Percentiles rank a stretch among this genome's conserved stretches.
Evolutionary conservation across 176 grass and related monocot genomes (phyloP).

Genomic region (Otatea glauca): DNA sequence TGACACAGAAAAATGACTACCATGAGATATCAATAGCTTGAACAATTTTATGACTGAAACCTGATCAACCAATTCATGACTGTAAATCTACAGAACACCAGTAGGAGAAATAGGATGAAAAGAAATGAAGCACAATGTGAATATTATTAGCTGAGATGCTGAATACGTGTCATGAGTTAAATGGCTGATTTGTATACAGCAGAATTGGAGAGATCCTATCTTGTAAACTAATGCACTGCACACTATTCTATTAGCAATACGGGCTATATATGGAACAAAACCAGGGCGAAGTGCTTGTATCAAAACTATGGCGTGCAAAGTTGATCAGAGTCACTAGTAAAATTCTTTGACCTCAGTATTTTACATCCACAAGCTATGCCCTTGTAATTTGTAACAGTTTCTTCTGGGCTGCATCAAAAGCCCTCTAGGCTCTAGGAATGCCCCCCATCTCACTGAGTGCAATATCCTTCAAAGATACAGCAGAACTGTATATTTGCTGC

Average conservation of each 20-base stretch:
- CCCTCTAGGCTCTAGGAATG: background rate
- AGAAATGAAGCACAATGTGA: background rate
- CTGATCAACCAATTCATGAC: background rate
- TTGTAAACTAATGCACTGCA: slow-evolving; percentile 27
- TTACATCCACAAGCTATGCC: slow-evolving; percentile 40
- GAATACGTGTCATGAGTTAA: background rate
- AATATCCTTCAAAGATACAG: background rate
- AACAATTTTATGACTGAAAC: slow-evolving; percentile 23
- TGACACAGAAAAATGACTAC: background rate
- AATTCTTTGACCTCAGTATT: slow-evolving; percentile 28
- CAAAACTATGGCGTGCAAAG: background rate
- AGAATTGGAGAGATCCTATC: background rate
- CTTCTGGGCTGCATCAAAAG: slow-evolving; percentile 15
- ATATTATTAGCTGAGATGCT: background rate
- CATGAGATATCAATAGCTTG: background rate
- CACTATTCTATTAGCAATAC: slow-evolving; percentile 22
- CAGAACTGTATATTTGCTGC: slow-evolving; percentile 29
- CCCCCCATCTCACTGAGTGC: background rate
- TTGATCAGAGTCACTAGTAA: background rate
- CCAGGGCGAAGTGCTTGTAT: background rate
- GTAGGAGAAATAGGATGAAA: background rate
- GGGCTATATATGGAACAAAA: slow-evolving; percentile 22
- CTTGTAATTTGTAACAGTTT: slow-evolving; percentile 34
- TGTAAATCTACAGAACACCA: slow-evolving; percentile 8
- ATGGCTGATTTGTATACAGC: slow-evolving; percentile 24